Evolutionary conservation across 1,284 basidiomycete species (phyloP), one percentile per base, ranked within the genome.

Genomic region (Ustilago hordei): DNA sequence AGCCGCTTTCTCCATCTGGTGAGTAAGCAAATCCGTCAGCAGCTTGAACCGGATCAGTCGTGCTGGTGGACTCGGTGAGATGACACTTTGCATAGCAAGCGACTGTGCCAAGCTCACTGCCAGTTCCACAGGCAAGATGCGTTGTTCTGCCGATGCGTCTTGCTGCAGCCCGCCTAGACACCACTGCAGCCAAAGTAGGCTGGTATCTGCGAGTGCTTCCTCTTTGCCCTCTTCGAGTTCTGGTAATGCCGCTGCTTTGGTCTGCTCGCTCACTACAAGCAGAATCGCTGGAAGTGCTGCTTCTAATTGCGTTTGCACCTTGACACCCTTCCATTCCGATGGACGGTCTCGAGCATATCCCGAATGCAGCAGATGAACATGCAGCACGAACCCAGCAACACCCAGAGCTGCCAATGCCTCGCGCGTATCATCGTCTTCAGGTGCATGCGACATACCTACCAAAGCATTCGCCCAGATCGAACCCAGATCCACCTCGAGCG

Each of bases 61-160:
- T 6, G 77, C 67, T 2, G 53, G 12, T 13, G 79, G 68, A 13
- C 64, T 64, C 2, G 81, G 78, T 48, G 75, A 77, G 39, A 79
- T 59, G 32, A 80, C 77, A 36, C 74, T 78, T 39, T 82, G 81
- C 47, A 75, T 68, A 8, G 81, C 78, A 34, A 82, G 58, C n/a
- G 62, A 67, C 61, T 77, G 77, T 8, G 75, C 64, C 34, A 82
- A 53, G 15, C 65, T 57, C 17, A 69, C 52, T 2, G 71, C 64
- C 36, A 75, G 15, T 8, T 71, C 68, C 28, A 50, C 58, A 12
- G 62, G 60, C 52, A 76, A 41, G 19, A 57, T 28, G 12, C 56
- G 31, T 8, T 34, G 53, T 5, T 48, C 65, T 17, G 67, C 45
- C 23, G 69, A 64, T 11, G 60, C 60, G 41, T 68, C 62, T 19